These are phyloP conservation scores for Wickerhamomyces ciferrii DNA, from an alignment of 805 yeast species.

Conservation along the genomic window DNA sequence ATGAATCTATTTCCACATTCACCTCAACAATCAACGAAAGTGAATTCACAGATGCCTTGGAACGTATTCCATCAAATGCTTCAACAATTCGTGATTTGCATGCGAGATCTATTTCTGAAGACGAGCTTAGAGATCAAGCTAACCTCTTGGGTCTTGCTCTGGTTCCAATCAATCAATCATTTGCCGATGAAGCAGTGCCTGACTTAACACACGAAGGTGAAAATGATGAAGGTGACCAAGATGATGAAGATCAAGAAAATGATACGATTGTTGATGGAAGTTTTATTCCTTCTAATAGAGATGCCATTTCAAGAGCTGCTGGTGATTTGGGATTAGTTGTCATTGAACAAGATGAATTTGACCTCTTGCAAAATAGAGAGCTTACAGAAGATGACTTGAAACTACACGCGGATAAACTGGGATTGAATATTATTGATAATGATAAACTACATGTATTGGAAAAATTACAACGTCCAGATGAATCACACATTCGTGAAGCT, in stretches of 20 bases:
- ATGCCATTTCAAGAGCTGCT: conserved; percentile 7
- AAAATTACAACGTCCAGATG: conserved; percentile 4
- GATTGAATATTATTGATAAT: not conserved
- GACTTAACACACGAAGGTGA: conserved; percentile 3
- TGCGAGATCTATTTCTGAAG: conserved; percentile 6
- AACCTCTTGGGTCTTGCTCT: conserved; percentile 11
- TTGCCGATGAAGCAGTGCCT: not conserved
- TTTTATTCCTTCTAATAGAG: conserved; percentile 3
- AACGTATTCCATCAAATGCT: conserved; percentile 19
- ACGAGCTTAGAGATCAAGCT: conserved; percentile 16
- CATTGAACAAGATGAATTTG: conserved; percentile 19
- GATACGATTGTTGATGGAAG: conserved; percentile 9
- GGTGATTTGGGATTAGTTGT: conserved; percentile 20
- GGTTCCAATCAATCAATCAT: conserved; percentile 4
- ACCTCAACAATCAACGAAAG: conserved; percentile 21
- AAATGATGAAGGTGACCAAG: conserved; percentile 2
- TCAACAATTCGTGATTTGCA: conserved; percentile 14
- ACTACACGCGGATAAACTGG: not conserved
- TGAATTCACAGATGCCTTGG: conserved; percentile 25
- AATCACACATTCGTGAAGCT: conserved; percentile 12
- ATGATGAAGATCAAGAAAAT: conserved; percentile 11
- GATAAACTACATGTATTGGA: conserved; percentile 2
- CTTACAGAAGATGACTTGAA: conserved; percentile 2
- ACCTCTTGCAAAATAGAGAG: conserved; percentile 3
- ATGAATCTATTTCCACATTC: conserved; percentile 18